Conservation (phyloP, 2,329 filamentous ascomycete species). For the Penicillium sp. region DNA sequence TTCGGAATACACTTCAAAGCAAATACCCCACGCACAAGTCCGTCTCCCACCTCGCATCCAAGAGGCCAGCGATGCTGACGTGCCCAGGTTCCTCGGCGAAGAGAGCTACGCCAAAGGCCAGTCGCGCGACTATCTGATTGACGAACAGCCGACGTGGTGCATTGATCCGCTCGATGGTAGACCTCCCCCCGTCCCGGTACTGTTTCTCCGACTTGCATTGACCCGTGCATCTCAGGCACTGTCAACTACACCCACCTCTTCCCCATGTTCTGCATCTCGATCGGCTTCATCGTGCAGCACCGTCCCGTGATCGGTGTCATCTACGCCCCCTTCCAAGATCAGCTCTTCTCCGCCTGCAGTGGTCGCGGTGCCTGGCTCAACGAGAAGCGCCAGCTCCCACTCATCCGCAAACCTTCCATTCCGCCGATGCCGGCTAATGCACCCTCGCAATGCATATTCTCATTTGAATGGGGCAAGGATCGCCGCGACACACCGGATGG, state of each 20-base stretch:
- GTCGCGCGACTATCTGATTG: slow-evolving; percentile 66
- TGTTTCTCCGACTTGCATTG: background rate
- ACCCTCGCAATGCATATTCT: slow-evolving; percentile 67
- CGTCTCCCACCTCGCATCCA: slow-evolving; percentile 32
- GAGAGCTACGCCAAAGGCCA: slow-evolving; percentile 69
- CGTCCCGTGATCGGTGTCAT: slow-evolving; percentile 67
- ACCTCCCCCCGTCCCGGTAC: background rate
- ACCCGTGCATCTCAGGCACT: slow-evolving; percentile 57
- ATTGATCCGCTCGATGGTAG: slow-evolving; percentile 71
- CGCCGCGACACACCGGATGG: slow-evolving; percentile 63
- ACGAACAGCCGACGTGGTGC: slow-evolving; percentile 65
- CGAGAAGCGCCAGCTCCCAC: slow-evolving; percentile 60
- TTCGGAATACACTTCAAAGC: slow-evolving; percentile 57
- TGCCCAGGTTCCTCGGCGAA: slow-evolving; percentile 67
- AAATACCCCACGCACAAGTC: slow-evolving; percentile 67
- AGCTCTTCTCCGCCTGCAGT: slow-evolving; percentile 65
- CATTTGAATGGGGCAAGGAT: slow-evolving; percentile 79
- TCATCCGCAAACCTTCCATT: slow-evolving; percentile 59
- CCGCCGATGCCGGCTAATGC: slow-evolving; percentile 63
- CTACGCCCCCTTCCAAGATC: slow-evolving; percentile 66
- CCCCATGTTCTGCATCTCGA: slow-evolving; percentile 77
- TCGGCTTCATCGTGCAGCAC: slow-evolving; percentile 62
- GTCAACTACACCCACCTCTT: slow-evolving; percentile 80
- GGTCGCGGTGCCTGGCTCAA: slow-evolving; percentile 67
- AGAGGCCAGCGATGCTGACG: background rate